phyloP scores from a whole-genome alignment of 805 yeast genomes.

The Kluyveromyces dobzhanskii region DNA sequence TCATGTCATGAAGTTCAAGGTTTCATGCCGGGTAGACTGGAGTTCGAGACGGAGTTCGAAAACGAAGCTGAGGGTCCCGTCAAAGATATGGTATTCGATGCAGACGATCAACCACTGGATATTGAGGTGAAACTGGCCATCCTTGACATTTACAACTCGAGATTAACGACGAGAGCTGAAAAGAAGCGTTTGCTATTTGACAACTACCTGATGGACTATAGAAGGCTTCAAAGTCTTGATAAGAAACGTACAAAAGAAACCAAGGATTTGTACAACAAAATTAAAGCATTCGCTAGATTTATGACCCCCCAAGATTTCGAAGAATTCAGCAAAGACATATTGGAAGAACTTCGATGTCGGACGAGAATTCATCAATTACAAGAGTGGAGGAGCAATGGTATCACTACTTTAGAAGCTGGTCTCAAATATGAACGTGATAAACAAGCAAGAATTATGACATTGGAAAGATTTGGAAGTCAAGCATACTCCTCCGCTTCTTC shows the following conservation, averaged over 20 bases:
- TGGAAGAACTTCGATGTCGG: conserved; percentile 71
- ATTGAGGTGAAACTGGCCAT: conserved; percentile 83
- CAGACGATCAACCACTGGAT: conserved; percentile 83
- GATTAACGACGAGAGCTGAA: conserved; percentile 88
- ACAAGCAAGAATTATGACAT: conserved; percentile 51
- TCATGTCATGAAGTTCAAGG: conserved; percentile 96
- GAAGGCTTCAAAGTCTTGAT: conserved; percentile 72
- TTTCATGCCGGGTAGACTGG: conserved; percentile 97
- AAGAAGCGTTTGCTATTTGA: conserved; percentile 74
- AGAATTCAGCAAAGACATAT: conserved; percentile 59
- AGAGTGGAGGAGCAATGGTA: conserved; percentile 87
- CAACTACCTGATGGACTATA: conserved; percentile 75
- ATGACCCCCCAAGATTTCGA: conserved; percentile 78
- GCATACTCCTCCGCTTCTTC: conserved; percentile 19
- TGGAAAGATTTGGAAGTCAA: conserved; percentile 42
- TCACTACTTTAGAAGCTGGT: conserved; percentile 77
- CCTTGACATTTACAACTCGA: conserved; percentile 80
- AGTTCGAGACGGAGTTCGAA: conserved; percentile 93
- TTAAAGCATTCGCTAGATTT: conserved; percentile 75
- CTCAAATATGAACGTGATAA: conserved; percentile 83
- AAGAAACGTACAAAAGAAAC: conserved; percentile 85
- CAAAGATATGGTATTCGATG: conserved; percentile 92
- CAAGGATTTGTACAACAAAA: conserved; percentile 64
- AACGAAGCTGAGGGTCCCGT: conserved; percentile 93
- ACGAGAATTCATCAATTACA: conserved; percentile 82